phyloP scores from a whole-genome alignment of 257 asterid genomes.

The Haberlea rhodopensis region DNA sequence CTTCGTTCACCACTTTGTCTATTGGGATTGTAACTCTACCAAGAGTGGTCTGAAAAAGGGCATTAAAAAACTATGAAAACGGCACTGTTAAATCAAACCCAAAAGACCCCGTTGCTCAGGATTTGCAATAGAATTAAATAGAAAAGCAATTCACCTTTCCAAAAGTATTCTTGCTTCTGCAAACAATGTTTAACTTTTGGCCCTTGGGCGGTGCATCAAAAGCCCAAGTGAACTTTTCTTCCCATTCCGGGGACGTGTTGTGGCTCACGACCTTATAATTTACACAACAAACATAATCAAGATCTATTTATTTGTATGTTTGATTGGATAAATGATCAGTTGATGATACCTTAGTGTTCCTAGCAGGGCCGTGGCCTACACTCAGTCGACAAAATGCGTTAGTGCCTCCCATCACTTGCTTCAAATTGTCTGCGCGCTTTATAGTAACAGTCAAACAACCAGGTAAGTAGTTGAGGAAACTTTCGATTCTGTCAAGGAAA shows the following conservation, averaged over 20 bases:
- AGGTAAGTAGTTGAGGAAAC: conserved; percentile 71
- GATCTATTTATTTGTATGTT: background rate
- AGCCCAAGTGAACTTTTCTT: conserved; percentile 84
- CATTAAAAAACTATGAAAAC: conserved; percentile 19
- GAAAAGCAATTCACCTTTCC: conserved; percentile 65
- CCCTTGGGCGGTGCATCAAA: conserved; percentile 92
- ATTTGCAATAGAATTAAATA: background rate
- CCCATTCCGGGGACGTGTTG: conserved; percentile 73
- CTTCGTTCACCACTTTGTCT: conserved; percentile 72
- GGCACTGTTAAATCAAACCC: background rate
- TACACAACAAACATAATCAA: conserved; percentile 9
- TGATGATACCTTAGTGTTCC: conserved; percentile 68
- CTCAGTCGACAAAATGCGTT: conserved; percentile 69
- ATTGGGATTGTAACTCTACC: conserved; percentile 73
- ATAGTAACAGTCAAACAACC: conserved; percentile 83
- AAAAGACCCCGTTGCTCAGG: too few species aligned
- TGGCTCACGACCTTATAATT: conserved; percentile 60
- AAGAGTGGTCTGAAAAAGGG: conserved; percentile 53
- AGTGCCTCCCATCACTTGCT: conserved; percentile 66
- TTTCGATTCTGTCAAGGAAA: conserved; percentile 66
- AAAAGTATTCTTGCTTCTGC: conserved; percentile 72
- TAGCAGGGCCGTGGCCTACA: conserved; percentile 71
- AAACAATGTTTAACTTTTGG: conserved; percentile 67
- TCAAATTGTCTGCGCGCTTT: conserved; percentile 66
- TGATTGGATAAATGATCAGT: background rate